phyloP scores from a whole-genome alignment of 2,329 filamentous ascomycete species.

The Ophiostoma pallidulum region DNA sequence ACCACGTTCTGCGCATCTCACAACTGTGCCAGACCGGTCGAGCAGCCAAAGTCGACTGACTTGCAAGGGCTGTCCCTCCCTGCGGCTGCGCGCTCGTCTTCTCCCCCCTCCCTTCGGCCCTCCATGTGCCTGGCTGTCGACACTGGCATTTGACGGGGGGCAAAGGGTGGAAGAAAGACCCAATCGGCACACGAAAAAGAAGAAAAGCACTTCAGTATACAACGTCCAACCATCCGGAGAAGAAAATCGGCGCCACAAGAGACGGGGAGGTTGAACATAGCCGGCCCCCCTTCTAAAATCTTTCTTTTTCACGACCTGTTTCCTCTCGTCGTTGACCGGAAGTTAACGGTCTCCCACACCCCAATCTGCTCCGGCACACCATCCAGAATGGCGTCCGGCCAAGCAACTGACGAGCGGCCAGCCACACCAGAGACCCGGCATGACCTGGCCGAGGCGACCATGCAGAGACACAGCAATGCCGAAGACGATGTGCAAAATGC shows the following conservation, averaged over 20 bases:
- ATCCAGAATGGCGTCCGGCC: not conserved
- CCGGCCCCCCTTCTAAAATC: no score
- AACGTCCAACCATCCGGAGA: no score
- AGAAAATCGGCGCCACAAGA: no score
- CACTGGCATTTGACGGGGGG: conserved; percentile 11
- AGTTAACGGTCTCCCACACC: no score
- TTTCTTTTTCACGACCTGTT: no score
- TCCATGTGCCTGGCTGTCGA: conserved; percentile 7
- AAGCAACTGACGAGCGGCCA: not conserved
- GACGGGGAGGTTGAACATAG: no score
- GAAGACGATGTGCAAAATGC: not conserved
- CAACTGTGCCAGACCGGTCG: no score
- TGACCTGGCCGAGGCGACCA: not conserved
- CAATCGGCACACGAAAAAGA: not conserved
- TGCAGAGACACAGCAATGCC: not conserved
- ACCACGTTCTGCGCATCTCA: no score
- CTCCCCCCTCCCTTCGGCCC: conserved; percentile 8
- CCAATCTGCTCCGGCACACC: no score
- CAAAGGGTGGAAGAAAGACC: not conserved
- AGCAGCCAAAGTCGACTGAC: no score
- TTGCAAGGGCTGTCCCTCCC: not conserved
- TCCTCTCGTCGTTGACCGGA: no score
- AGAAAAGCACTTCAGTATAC: no score
- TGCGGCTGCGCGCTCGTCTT: not conserved
- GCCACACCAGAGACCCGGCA: not conserved